Evolutionary conservation across 2,329 filamentous ascomycete genomes (phyloP).

Genomic region (Pseudocercospora cruenta): DNA sequence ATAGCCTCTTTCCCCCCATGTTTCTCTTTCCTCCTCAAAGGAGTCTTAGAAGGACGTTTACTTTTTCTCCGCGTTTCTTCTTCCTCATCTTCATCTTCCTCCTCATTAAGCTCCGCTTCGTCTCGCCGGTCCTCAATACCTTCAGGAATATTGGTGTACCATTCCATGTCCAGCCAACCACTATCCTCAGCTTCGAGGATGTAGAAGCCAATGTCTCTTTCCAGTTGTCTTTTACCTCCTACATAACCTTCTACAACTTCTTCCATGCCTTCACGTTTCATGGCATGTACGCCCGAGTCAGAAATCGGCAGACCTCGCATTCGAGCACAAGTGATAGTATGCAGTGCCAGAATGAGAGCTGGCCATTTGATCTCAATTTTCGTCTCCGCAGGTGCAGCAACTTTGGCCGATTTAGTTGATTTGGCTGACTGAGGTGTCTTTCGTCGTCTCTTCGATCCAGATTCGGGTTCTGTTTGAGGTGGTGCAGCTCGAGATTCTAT

Average conservation of each 20-base stretch:
- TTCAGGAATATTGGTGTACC: slow-evolving; percentile 28
- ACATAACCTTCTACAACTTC: not conserved
- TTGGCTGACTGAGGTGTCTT: slow-evolving; percentile 20
- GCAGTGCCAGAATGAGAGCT: slow-evolving; percentile 24
- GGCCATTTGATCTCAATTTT: slow-evolving; percentile 23
- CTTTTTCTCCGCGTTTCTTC: slow-evolving; percentile 23
- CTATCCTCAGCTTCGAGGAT: slow-evolving; percentile 29
- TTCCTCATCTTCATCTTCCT: slow-evolving; percentile 20
- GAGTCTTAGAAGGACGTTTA: slow-evolving; percentile 36
- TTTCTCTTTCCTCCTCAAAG: slow-evolving; percentile 41
- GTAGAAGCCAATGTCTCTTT: slow-evolving; percentile 26
- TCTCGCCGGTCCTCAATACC: slow-evolving; percentile 49
- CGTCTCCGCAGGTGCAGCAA: not conserved
- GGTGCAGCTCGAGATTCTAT: slow-evolving; percentile 17
- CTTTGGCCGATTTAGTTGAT: not conserved
- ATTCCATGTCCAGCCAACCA: slow-evolving; percentile 32
- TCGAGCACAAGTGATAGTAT: slow-evolving; percentile 17
- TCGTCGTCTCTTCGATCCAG: not conserved
- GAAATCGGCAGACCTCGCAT: slow-evolving; percentile 18
- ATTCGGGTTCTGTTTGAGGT: not conserved
- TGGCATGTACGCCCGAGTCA: slow-evolving; percentile 5
- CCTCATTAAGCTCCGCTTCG: slow-evolving; percentile 20
- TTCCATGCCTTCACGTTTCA: slow-evolving; percentile 14
- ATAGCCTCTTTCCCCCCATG: slow-evolving; percentile 29
- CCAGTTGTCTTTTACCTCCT: slow-evolving; percentile 7